Evolutionary conservation across 768 basidiomycete genomes (phyloP), one percentile per base, ranked within the genome.

Genomic region (Tulasnella sp.): DNA sequence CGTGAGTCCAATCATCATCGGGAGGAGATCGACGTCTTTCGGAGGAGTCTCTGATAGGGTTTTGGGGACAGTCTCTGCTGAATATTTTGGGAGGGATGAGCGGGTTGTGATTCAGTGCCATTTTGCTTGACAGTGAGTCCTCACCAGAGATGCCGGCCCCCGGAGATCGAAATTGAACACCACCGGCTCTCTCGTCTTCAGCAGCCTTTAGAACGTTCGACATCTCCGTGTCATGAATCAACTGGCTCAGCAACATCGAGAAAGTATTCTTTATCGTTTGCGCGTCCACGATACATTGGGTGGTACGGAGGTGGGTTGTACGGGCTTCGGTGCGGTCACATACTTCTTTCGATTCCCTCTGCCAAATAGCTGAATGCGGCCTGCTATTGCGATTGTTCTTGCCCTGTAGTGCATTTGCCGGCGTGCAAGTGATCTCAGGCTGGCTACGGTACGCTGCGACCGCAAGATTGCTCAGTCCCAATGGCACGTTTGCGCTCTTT

Each of bases 91-190:
- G 84, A 2, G 90, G 86, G 6, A 86, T 90, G 88, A 80, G 84
- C 6, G 88, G 87, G 86, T 84, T 89, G 5, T 94, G 91, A 91
- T 94, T 94, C 76, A 91, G 92, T 3, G 90, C 92, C 2, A 93
- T 95, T 71, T 82, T 92, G 0, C 87, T 86, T 59, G 78, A 88
- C 76, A 82, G 91, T 92, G 63, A 52, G 83, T 73, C 16, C 4
- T 32, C 29, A 22, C n/a, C 16, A 7, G 40, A 7, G 40, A 16
- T 12, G 14, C 26, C 36, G 8, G 7, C 66, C 26, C 26, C 52
- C 16, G 37, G 67, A 40, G 22, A 29, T 12, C n/a, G n/a, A 72
- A 7, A 37, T 35, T 11, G 19, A 19, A n/a, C 11, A 9, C 47
- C 22, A n/a, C 47, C 29, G 29, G 29, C 29, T 52, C n/a, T 26